Base-by-base conservation (phyloP, 2,329 filamentous ascomycete species). In the Trichothecium sympodiale region DNA sequence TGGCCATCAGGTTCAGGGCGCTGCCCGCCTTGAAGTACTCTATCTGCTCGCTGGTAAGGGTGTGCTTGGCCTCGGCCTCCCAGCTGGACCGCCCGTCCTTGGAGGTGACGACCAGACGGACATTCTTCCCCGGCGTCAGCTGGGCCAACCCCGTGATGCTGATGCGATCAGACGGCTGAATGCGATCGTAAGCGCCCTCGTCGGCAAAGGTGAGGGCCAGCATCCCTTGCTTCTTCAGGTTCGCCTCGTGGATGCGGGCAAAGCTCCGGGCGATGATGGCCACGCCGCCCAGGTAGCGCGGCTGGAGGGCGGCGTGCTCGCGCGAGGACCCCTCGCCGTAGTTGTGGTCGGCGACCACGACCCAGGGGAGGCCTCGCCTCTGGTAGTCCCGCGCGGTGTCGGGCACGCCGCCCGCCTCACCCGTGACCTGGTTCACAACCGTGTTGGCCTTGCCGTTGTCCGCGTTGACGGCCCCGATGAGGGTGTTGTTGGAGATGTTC, bases 191-290 rank as follows among this genome's bases (percentile, higher is more conserved):
- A 55, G 86, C 81, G 50, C 68, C 77, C 36, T 79, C 77, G 53
- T 85, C 69, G 37, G 67, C 58, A 65, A 87, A 86, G 40, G 80
- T 85, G 45, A 87, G 66, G 48, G 49, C 43, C 12, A 52, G 39
- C 45, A 52, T 48, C 1, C 44, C 50, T 67, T 87, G 83, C 75
- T 91, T 91, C 80, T 91, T 91, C 60, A 93, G 69, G 67, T 91
- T 91, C 59, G 85, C 89, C 71, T 91, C 85, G 70, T 91, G 84
- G 54, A 91, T 91, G 71, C 84, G 80, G 50, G 85, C 85, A 60
- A 93, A 91, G 42, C 74, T 80, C 60, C 80, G 77, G 56, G 75
- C 80, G 52, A 91, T 84, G 60, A 91, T 83, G 46, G 84, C 79
- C 48, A 87, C 71, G 58, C 83, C 84, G 47, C 84, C 84, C 41